These are phyloP conservation scores for Cyberlindnera mississippiensis DNA, from an alignment of 805 yeast genomes.

Conservation along the genomic window DNA sequence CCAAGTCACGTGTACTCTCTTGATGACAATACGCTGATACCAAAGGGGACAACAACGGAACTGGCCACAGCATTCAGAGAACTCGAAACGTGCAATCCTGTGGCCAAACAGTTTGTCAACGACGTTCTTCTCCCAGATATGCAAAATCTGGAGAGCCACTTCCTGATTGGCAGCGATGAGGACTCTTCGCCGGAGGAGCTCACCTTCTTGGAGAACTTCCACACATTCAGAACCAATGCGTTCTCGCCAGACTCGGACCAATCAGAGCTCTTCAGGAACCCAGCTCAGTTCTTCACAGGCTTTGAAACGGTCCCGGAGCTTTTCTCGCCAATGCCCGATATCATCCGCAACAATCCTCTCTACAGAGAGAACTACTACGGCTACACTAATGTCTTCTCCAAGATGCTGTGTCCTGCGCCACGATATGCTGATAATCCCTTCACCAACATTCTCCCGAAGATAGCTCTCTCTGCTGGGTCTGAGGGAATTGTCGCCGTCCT, in stretches of 20 bases:
- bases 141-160: not conserved
- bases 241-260: not conserved
- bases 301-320: constrained; percentile 16
- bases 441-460: constrained; percentile 56
- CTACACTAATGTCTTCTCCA: constrained; percentile 58
- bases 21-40: not conserved
- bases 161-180: constrained; percentile 1
- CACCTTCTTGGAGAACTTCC: constrained; percentile 10
- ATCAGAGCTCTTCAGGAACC: constrained; percentile 5
- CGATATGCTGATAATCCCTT: constrained; percentile 63
- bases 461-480: constrained; percentile 60
- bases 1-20: not conserved
- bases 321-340: constrained; percentile 49
- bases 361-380: constrained; percentile 61
- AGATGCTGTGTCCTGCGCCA: constrained; percentile 63
- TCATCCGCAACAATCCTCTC: constrained; percentile 53
- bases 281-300: constrained; percentile 12
- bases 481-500: constrained; percentile 51
- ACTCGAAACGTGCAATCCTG: constrained; percentile 15
- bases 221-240: constrained; percentile 2
- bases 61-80: constrained; percentile 15
- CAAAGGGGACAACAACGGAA: not conserved
- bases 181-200: constrained; percentile 12
- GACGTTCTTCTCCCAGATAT: constrained; percentile 15
- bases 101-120: constrained; percentile 19